A percentile compares a stretch with the other conserved stretches of the same genome.
Evolutionary conservation across 2,329 filamentous ascomycete species (phyloP).

Genomic region (Pseudogymnoascus sp.): DNA sequence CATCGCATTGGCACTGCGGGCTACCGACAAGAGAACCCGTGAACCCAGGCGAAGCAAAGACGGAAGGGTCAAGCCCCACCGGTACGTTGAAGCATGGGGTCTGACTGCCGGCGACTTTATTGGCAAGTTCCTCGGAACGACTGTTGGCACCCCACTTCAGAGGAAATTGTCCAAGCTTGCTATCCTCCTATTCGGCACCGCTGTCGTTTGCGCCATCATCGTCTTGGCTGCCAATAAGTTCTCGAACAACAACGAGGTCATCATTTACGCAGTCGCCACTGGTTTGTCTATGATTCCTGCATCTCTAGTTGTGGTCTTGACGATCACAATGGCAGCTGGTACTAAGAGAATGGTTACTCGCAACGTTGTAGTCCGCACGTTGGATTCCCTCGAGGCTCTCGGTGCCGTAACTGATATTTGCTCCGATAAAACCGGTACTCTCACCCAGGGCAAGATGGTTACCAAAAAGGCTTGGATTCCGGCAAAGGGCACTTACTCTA

Average conservation of each 20-base stretch:
- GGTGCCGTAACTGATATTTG: slow-evolving; percentile 65
- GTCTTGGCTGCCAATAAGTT: slow-evolving; percentile 54
- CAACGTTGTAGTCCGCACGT: slow-evolving; percentile 58
- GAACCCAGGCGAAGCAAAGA: slow-evolving; percentile 41
- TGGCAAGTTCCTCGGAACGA: slow-evolving; percentile 55
- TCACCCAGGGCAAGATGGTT: slow-evolving; percentile 61
- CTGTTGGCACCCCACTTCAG: slow-evolving; percentile 74
- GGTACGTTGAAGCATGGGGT: slow-evolving; percentile 34
- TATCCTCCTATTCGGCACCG: slow-evolving; percentile 68
- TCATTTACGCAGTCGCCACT: slow-evolving; percentile 55
- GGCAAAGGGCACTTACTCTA: slow-evolving; percentile 43
- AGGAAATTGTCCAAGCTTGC: slow-evolving; percentile 81
- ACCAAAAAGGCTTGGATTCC: slow-evolving; percentile 55
- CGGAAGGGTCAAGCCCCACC: slow-evolving; percentile 41
- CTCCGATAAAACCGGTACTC: slow-evolving; percentile 63
- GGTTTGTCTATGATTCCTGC: slow-evolving; percentile 60
- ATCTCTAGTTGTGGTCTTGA: slow-evolving; percentile 61
- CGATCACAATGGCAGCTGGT: slow-evolving; percentile 62
- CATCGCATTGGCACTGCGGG: slow-evolving; percentile 57
- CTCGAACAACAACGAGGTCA: slow-evolving; percentile 46
- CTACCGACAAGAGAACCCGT: slow-evolving; percentile 40
- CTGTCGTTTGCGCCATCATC: slow-evolving; percentile 51
- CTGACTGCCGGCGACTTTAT: slow-evolving; percentile 46
- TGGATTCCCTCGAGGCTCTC: slow-evolving; percentile 58
- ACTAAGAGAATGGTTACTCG: slow-evolving; percentile 57